Evolutionary conservation across 768 basidiomycete species (phyloP).

Genomic region (Lactifluus hygrophoroides): DNA sequence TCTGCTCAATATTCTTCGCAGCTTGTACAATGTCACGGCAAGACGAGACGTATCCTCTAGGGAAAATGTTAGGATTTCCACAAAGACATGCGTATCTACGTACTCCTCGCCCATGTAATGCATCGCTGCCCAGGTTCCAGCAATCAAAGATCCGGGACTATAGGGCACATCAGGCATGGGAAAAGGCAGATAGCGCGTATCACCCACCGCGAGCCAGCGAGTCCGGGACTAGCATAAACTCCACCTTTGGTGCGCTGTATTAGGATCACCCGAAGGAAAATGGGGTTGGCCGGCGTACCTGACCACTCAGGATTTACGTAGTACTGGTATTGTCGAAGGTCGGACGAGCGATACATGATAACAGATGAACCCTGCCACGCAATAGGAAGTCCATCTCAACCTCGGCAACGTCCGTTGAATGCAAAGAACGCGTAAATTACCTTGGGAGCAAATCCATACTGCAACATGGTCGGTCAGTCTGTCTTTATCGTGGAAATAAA

Average conservation of each 20-base stretch:
- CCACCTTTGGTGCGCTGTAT: constrained; percentile 46
- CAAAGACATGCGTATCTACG: constrained; percentile 24
- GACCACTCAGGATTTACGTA: constrained; percentile 78
- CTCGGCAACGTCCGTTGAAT: neutral
- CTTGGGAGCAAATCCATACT: constrained; percentile 96
- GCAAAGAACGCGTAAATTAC: constrained; percentile 30
- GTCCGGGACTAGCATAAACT: constrained; percentile 81
- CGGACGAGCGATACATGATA: constrained; percentile 83
- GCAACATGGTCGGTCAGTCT: constrained; percentile 15
- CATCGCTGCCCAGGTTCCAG: constrained; percentile 95
- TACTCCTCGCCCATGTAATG: constrained; percentile 85
- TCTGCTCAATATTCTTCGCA: constrained; percentile 58
- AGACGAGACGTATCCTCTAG: constrained; percentile 80
- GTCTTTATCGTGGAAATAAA: neutral
- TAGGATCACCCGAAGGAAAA: constrained; percentile 14
- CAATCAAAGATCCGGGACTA: constrained; percentile 87
- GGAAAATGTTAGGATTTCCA: neutral
- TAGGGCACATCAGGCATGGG: neutral
- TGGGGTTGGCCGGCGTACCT: constrained; percentile 35
- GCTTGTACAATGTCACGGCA: constrained; percentile 76
- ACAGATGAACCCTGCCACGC: constrained; percentile 71
- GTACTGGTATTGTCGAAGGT: constrained; percentile 76
- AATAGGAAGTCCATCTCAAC: neutral
- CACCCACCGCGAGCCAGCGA: constrained; percentile 81
- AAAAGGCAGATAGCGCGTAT: neutral